Evolutionary conservation across 306 rosid species (phyloP).

Genomic region (Carpinus viminea): DNA sequence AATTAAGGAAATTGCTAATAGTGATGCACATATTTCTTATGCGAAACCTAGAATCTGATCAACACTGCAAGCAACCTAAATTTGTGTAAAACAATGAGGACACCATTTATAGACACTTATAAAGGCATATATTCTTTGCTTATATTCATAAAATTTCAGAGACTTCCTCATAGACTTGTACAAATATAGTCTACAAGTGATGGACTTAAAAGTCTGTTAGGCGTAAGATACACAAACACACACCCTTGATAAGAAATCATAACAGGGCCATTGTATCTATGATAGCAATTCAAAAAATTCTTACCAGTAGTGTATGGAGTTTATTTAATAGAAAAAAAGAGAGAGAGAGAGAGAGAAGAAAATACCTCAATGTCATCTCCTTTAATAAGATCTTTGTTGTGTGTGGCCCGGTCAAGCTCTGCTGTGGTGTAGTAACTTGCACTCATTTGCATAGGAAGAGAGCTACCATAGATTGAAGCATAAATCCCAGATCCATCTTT

Average conservation of each 20-base stretch:
- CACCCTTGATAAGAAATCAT: too few relatives aligned
- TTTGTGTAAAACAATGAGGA: neutral
- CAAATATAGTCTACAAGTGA: neutral
- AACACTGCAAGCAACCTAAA: neutral
- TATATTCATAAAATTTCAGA: neutral
- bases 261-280: too few relatives aligned
- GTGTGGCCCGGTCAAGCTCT: slow-evolving; percentile 78
- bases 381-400: slow-evolving; percentile 62
- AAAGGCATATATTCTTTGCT: too few relatives aligned
- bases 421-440: slow-evolving; percentile 80
- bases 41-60: neutral
- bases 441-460: slow-evolving; percentile 90
- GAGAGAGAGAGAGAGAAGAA: neutral
- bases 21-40: neutral
- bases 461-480: slow-evolving; percentile 75
- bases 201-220: neutral
- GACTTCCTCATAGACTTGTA: neutral
- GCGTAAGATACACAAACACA: neutral
- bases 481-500: slow-evolving; percentile 74
- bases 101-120: neutral
- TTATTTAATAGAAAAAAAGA: neutral
- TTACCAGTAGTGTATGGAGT: neutral
- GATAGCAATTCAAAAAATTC: neutral
- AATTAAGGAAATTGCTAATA: neutral
- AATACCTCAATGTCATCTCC: slow-evolving; percentile 88